Conservation (phyloP, 2,329 filamentous ascomycete genomes). For the Pestalotiopsis sp. region DNA sequence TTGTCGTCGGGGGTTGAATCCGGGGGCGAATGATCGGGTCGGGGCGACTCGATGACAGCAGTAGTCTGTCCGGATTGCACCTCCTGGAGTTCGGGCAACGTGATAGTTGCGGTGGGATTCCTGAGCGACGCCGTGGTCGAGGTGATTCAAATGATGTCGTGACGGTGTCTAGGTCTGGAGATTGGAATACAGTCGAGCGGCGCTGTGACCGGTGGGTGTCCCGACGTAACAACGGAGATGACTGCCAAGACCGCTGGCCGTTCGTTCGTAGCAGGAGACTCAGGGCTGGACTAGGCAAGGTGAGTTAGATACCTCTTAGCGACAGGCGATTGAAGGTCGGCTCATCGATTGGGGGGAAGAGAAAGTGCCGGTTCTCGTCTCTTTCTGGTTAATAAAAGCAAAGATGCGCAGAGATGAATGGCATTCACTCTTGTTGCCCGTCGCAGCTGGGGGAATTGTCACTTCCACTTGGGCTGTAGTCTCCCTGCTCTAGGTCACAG, state of each 20-base stretch:
- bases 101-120: slow-evolving; percentile 37
- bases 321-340: not conserved
- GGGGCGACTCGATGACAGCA: slow-evolving; percentile 39
- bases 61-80: slow-evolving; percentile 46
- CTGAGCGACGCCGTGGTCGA: slow-evolving; percentile 12
- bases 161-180: slow-evolving; percentile 2
- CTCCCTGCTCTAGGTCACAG: not conserved
- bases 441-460: not conserved
- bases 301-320: not conserved
- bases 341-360: not conserved
- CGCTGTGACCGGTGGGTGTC: slow-evolving; percentile 3
- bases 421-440: not conserved
- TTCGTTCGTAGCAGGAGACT: not conserved
- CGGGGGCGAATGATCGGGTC: slow-evolving; percentile 24
- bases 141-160: not conserved
- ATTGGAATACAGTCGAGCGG: slow-evolving; percentile 1
- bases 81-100: slow-evolving; percentile 50
- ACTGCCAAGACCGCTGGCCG: slow-evolving; percentile 3
- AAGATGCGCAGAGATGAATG: slow-evolving; percentile 1
- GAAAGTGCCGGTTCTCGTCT: not conserved
- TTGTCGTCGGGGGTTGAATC: slow-evolving; percentile 16
- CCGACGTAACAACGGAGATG: slow-evolving; percentile 1
- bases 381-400: not conserved
- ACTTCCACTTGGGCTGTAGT: not conserved
- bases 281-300: not conserved